Evolutionary conservation across 495 filamentous ascomycete species (phyloP).

Genomic region (Xylaria acuta): DNA sequence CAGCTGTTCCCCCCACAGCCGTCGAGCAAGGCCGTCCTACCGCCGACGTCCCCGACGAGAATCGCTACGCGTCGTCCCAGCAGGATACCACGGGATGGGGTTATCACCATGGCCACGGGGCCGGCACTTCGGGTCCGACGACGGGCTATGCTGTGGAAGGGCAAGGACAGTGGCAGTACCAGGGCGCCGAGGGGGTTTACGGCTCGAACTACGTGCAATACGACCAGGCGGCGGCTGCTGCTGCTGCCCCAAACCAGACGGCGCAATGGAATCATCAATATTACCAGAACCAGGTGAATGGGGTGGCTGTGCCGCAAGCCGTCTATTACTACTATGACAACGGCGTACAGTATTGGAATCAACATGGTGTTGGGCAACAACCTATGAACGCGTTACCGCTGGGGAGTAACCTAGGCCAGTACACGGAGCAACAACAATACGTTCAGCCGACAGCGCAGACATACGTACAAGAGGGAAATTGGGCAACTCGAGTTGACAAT

Average conservation of each 20-base stretch:
- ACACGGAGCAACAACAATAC: conserved; percentile 1
- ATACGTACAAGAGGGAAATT: conserved; percentile 7
- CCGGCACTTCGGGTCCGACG: background rate
- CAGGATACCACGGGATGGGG: conserved; percentile 10
- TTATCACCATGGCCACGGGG: background rate
- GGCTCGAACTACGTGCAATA: background rate
- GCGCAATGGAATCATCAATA: conserved; percentile 12
- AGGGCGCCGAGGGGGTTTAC: conserved; percentile 2
- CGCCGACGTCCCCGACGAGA: conserved; percentile 16
- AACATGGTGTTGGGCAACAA: conserved; percentile 10
- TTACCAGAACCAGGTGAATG: background rate
- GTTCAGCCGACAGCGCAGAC: background rate
- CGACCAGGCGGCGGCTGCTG: background rate
- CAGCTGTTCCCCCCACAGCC: conserved; percentile 14
- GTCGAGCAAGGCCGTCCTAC: conserved; percentile 1
- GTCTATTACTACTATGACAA: conserved; percentile 17
- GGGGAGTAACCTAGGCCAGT: background rate
- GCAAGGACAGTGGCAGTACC: conserved; percentile 14
- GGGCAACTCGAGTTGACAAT: background rate
- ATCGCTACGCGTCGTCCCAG: conserved; percentile 8
- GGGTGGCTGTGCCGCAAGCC: conserved; percentile 13
- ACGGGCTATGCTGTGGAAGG: conserved; percentile 8
- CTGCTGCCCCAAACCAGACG: conserved; percentile 5
- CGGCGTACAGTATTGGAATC: conserved; percentile 20
- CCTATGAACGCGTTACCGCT: background rate